Conservation (phyloP, 2,329 filamentous ascomycete genomes). For the Ploettnerulaceae sp. region DNA sequence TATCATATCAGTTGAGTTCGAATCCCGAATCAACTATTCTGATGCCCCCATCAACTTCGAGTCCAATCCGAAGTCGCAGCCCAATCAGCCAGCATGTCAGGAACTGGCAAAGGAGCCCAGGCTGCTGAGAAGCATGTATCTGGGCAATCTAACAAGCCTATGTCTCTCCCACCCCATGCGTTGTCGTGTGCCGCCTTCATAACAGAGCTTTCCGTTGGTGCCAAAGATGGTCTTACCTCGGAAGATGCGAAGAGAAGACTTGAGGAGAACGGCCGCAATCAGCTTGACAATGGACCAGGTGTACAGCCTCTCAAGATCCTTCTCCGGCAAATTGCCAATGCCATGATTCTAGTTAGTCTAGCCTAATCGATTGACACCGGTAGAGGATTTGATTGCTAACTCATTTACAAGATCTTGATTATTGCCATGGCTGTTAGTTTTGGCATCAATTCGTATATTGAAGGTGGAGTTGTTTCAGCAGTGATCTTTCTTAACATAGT, state of each 20-base stretch:
- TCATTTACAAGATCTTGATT: conserved; percentile 43
- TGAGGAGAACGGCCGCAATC: conserved; percentile 55
- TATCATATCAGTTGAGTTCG: no score
- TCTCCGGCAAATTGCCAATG: conserved; percentile 61
- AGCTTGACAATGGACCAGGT: conserved; percentile 55
- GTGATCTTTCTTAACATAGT: conserved; percentile 55
- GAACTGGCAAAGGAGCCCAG: not conserved
- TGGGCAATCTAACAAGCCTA: conserved; percentile 45
- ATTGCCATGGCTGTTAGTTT: conserved; percentile 54
- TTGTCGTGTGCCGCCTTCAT: conserved; percentile 49
- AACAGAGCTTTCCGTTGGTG: conserved; percentile 50
- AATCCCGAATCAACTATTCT: no score
- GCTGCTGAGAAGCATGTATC: conserved; percentile 36
- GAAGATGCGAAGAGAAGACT: conserved; percentile 51
- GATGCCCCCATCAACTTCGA: no score
- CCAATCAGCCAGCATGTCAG: not conserved
- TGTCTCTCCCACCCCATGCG: conserved; percentile 59
- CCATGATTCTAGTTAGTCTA: conserved; percentile 53
- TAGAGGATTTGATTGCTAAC: not conserved
- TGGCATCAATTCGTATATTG: conserved; percentile 54
- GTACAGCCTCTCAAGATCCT: conserved; percentile 61
- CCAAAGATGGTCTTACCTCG: conserved; percentile 52
- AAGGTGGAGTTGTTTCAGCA: conserved; percentile 53
- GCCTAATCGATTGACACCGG: no score
- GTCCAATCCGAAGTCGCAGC: not conserved